A percentile compares a stretch with the other conserved stretches of the same genome.
Evolutionary conservation across 176 grass and related monocot genomes (phyloP).

Genomic region (Aegilops umbellulata): DNA sequence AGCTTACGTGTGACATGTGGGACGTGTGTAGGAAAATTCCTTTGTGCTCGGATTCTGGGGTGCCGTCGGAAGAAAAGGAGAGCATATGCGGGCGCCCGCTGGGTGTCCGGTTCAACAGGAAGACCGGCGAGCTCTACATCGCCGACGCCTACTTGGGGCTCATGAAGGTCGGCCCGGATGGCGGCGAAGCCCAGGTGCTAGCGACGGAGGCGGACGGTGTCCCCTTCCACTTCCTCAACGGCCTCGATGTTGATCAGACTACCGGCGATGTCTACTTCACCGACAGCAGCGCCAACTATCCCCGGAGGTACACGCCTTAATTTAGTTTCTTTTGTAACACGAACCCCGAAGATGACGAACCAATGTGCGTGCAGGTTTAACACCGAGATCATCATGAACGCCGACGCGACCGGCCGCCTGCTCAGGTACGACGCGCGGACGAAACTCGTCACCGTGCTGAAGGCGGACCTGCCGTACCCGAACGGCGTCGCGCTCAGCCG

Average conservation of each 20-base stretch:
- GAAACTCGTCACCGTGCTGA: conserved; percentile 24
- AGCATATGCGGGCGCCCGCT: conserved; percentile 57
- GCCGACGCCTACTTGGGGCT: conserved; percentile 61
- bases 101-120: conserved; percentile 43
- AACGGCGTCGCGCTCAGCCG: conserved; percentile 44
- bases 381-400: neutral
- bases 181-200: conserved; percentile 28
- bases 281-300: conserved; percentile 46
- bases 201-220: conserved; percentile 31
- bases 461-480: conserved; percentile 13
- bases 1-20: neutral
- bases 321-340: too few species aligned
- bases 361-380: conserved; percentile 26
- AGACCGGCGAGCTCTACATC: conserved; percentile 58
- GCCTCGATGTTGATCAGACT: conserved; percentile 50
- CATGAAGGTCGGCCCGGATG: conserved; percentile 31
- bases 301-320: neutral
- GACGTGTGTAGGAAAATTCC: neutral
- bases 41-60: neutral
- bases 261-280: conserved; percentile 59
- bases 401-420: conserved; percentile 38
- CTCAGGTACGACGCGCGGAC: conserved; percentile 40
- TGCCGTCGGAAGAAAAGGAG: conserved; percentile 12
- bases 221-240: conserved; percentile 61
- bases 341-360: neutral